Conservation (phyloP, 192 early-diverging fungal genomes). For the Dissophora ornata region DNA sequence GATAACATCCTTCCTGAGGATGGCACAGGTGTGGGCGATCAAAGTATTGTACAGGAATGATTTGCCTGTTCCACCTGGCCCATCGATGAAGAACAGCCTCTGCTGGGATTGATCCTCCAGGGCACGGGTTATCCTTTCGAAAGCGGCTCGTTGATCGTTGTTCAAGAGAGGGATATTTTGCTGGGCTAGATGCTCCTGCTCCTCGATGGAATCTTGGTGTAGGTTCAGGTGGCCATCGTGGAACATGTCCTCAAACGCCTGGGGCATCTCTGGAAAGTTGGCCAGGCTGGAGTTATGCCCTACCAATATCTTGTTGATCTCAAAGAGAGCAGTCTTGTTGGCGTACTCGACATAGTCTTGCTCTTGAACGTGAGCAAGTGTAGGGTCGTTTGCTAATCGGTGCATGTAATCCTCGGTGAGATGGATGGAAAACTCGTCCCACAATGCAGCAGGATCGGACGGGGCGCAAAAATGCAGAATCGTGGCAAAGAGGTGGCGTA, state of each 20-base stretch:
- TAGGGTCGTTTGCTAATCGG: too few species aligned
- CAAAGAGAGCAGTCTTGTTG: too few species aligned
- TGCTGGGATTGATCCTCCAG: too few species aligned
- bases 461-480: constrained; percentile 18
- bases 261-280: too few species aligned
- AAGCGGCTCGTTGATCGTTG: constrained; percentile 3
- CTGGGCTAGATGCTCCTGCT: background rate
- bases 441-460: background rate
- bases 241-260: too few species aligned
- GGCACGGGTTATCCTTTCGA: constrained; percentile 6
- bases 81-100: constrained; percentile 28
- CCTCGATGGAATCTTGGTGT: background rate
- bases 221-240: too few species aligned
- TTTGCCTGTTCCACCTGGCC: constrained; percentile 30
- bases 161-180: background rate
- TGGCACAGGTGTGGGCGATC: constrained; percentile 3
- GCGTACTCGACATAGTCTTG: too few species aligned
- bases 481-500: constrained; percentile 27
- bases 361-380: too few species aligned
- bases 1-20: constrained; percentile 3
- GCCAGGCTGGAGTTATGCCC: too few species aligned
- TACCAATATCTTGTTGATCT: too few species aligned
- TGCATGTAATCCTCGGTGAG: constrained; percentile 20
- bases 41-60: constrained; percentile 35
- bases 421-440: constrained; percentile 5